A percentile compares a stretch with the other conserved stretches of the same genome.
phyloP scores from a whole-genome alignment of 1,284 basidiomycete genomes.

The Sphaerobolus stellatus region DNA sequence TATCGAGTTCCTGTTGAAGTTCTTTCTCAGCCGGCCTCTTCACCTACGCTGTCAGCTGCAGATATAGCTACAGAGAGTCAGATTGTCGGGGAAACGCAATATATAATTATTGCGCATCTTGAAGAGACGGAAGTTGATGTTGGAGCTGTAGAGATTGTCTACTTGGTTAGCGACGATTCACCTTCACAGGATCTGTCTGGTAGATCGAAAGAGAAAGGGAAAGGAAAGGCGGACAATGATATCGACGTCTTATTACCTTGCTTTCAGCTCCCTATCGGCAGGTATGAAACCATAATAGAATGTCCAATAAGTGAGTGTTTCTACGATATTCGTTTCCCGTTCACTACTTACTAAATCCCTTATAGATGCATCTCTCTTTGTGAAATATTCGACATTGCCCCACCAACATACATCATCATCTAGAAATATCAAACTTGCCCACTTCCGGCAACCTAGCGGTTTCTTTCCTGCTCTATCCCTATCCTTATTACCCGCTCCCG shows the following conservation, averaged over 20 bases:
- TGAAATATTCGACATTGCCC: conserved; percentile 14
- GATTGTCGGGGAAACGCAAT: conserved; percentile 56
- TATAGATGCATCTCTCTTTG: conserved; percentile 1
- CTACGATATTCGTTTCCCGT: background rate
- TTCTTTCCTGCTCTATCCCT: conserved; percentile 7
- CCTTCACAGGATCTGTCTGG: conserved; percentile 21
- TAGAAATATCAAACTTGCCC: conserved; percentile 6
- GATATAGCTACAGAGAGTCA: conserved; percentile 41
- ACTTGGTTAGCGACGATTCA: conserved; percentile 53
- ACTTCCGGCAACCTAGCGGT: conserved; percentile 4
- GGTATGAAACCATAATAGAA: conserved; percentile 61
- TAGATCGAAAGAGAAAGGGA: conserved; percentile 33
- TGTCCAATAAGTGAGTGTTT: conserved; percentile 46
- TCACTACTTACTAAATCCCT: background rate
- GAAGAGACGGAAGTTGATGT: conserved; percentile 49
- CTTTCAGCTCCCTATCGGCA: conserved; percentile 63
- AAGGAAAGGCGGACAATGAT: conserved; percentile 29
- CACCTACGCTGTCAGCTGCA: conserved; percentile 31
- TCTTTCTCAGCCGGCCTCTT: background rate
- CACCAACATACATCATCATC: conserved; percentile 7
- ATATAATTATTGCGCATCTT: conserved; percentile 61
- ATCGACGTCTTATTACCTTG: conserved; percentile 61
- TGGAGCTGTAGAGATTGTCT: conserved; percentile 47
- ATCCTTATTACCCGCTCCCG: background rate
- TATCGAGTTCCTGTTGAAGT: conserved; percentile 16